phyloP scores from a whole-genome alignment of 805 yeast species.

The Wickerhamiella australiensis region DNA sequence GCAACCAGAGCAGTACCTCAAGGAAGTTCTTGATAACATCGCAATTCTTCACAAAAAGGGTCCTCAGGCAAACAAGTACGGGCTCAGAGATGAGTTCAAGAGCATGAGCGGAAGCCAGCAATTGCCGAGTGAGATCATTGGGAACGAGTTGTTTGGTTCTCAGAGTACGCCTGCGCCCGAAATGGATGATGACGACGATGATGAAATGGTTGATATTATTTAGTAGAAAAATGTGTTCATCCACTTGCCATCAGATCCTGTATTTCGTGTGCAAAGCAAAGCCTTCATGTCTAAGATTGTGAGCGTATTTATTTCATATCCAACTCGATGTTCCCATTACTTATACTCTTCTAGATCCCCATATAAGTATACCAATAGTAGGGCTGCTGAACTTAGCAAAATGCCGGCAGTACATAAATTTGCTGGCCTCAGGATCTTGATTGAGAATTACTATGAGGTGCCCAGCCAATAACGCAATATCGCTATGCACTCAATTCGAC shows the following conservation, averaged over 20 bases:
- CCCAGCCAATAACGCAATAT: background rate
- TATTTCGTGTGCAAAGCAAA: too few species aligned
- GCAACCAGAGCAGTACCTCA: conserved; percentile 83
- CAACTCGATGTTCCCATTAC: too few species aligned
- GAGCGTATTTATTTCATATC: too few species aligned
- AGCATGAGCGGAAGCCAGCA: conserved; percentile 31
- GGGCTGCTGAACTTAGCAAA: too few species aligned
- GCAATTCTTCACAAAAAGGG: conserved; percentile 88
- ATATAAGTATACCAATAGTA: too few species aligned
- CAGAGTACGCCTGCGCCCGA: background rate
- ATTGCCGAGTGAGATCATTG: background rate
- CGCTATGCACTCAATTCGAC: background rate
- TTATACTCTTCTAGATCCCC: too few species aligned
- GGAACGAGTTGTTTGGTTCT: background rate
- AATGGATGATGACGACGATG: conserved; percentile 5
- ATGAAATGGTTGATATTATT: conserved; percentile 7
- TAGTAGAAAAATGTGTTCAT: background rate
- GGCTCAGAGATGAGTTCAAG: conserved; percentile 81
- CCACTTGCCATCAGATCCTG: too few species aligned
- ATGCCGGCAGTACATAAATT: too few species aligned
- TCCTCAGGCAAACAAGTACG: conserved; percentile 86
- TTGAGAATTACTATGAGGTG: too few species aligned
- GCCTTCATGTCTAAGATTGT: too few species aligned
- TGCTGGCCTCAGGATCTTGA: too few species aligned
- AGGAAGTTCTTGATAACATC: conserved; percentile 80